A percentile compares a stretch with the other conserved stretches of the same genome.
Evolutionary conservation across 1,284 basidiomycete genomes (phyloP).

Genomic region (Afroboletus lepidellus): DNA sequence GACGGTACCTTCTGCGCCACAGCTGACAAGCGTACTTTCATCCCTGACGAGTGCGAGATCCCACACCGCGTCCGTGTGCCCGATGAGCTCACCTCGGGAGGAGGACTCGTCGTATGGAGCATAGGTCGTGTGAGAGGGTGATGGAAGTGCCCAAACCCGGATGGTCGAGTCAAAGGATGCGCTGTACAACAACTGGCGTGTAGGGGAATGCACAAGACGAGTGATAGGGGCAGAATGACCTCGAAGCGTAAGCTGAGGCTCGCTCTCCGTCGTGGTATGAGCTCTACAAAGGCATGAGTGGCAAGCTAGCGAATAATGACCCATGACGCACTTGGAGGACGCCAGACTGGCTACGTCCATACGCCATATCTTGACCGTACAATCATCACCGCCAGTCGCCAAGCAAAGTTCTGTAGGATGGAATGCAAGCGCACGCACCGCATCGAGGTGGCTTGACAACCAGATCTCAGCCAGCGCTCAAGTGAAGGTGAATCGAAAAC

Average conservation of each 20-base stretch:
- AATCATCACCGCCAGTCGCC: slow-evolving; percentile 92
- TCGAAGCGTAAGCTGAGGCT: slow-evolving; percentile 88
- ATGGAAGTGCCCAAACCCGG: slow-evolving; percentile 84
- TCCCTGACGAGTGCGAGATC: slow-evolving; percentile 80
- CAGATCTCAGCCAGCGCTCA: slow-evolving; percentile 11
- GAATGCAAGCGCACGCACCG: slow-evolving; percentile 87
- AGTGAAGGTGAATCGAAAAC: slow-evolving; percentile 32
- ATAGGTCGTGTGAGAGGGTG: slow-evolving; percentile 75
- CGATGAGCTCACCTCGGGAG: slow-evolving; percentile 78
- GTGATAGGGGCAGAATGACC: slow-evolving; percentile 95
- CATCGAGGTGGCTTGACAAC: slow-evolving; percentile 81
- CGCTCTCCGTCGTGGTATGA: slow-evolving; percentile 73
- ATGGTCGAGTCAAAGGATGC: slow-evolving; percentile 93
- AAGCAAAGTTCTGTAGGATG: slow-evolving; percentile 81
- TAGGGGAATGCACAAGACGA: slow-evolving; percentile 79
- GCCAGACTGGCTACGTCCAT: slow-evolving; percentile 72
- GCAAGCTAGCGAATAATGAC: slow-evolving; percentile 11
- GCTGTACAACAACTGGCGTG: slow-evolving; percentile 80
- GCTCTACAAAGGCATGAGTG: slow-evolving; percentile 40
- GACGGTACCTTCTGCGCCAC: slow-evolving; percentile 87
- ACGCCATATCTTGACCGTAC: slow-evolving; percentile 94
- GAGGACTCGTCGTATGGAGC: slow-evolving; percentile 83
- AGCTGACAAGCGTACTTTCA: slow-evolving; percentile 81
- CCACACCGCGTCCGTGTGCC: slow-evolving; percentile 95
- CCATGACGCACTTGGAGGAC: slow-evolving; percentile 61